phyloP scores from a whole-genome alignment of 495 filamentous ascomycete species.

The Penicillium lividum region DNA sequence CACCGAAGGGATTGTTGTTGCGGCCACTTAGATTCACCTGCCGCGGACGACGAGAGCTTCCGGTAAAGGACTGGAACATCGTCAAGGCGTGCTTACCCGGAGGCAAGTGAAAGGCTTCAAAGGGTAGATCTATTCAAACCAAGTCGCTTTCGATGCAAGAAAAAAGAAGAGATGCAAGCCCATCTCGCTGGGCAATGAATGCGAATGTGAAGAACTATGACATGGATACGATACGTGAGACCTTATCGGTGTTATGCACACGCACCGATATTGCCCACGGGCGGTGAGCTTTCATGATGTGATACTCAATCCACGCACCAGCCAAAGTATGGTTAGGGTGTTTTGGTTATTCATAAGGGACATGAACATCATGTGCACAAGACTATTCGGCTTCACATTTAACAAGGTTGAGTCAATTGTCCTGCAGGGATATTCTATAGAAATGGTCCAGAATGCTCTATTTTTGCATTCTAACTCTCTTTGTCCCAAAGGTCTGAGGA shows the following conservation, averaged over 20 bases:
- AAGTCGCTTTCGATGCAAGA: constrained; percentile 18
- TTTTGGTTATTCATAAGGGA: neutral
- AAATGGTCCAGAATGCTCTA: neutral
- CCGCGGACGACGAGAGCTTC: constrained; percentile 77
- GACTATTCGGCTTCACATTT: neutral
- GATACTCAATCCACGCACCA: constrained; percentile 15
- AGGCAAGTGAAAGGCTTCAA: neutral
- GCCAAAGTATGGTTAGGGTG: neutral
- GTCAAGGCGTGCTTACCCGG: constrained; percentile 19
- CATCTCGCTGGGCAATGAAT: constrained; percentile 26
- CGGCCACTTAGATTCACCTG: constrained; percentile 95
- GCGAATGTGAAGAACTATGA: constrained; percentile 32
- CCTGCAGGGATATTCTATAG: constrained; percentile 5
- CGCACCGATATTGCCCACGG: neutral
- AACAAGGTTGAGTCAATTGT: no score
- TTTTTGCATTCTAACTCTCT: constrained; percentile 3
- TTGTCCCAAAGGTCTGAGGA: neutral
- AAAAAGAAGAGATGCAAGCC: constrained; percentile 21
- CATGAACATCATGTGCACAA: neutral
- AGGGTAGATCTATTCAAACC: constrained; percentile 9
- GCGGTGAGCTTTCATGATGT: neutral
- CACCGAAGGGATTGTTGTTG: constrained; percentile 71
- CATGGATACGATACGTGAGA: constrained; percentile 27
- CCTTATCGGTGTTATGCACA: constrained; percentile 26
- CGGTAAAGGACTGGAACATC: constrained; percentile 93